Evolutionary conservation across 495 filamentous ascomycete genomes (phyloP).

Genomic region (Penicillium lividum): DNA sequence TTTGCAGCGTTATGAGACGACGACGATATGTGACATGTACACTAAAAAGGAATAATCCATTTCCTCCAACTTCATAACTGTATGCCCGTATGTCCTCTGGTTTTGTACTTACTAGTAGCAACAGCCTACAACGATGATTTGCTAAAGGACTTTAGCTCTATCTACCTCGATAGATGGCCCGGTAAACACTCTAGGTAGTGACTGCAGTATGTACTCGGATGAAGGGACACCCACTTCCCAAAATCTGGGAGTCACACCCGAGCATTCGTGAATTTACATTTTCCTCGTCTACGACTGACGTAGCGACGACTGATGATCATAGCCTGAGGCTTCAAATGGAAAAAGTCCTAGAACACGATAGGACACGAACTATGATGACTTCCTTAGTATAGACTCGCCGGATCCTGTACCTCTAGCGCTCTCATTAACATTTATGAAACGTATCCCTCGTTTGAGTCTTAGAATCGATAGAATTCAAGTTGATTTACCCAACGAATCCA

Average conservation of each 20-base stretch:
- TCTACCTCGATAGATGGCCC: too few relatives aligned
- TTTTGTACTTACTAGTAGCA: too few relatives aligned
- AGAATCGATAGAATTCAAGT: too few relatives aligned
- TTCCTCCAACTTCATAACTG: not conserved
- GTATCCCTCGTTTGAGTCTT: too few relatives aligned
- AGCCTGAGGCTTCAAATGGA: not conserved
- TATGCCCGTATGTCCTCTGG: not conserved
- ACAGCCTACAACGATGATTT: too few relatives aligned
- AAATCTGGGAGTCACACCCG: not conserved
- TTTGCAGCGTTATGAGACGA: conserved; percentile 7
- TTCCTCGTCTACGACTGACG: not conserved
- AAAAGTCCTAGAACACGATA: conserved; percentile 1
- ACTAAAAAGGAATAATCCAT: conserved; percentile 3
- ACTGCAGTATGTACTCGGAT: too few relatives aligned
- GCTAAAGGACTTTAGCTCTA: too few relatives aligned
- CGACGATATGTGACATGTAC: conserved; percentile 11
- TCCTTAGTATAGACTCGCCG: not conserved
- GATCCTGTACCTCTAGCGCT: not conserved
- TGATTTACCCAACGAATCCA: too few relatives aligned
- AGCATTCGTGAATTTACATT: not conserved
- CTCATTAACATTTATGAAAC: not conserved
- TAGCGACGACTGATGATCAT: not conserved
- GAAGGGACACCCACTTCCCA: too few relatives aligned
- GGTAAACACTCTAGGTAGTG: too few relatives aligned
- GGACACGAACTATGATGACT: not conserved